phyloP scores from a whole-genome alignment of 352 stramenopile species.

The Globisporangium recalcitrans region DNA sequence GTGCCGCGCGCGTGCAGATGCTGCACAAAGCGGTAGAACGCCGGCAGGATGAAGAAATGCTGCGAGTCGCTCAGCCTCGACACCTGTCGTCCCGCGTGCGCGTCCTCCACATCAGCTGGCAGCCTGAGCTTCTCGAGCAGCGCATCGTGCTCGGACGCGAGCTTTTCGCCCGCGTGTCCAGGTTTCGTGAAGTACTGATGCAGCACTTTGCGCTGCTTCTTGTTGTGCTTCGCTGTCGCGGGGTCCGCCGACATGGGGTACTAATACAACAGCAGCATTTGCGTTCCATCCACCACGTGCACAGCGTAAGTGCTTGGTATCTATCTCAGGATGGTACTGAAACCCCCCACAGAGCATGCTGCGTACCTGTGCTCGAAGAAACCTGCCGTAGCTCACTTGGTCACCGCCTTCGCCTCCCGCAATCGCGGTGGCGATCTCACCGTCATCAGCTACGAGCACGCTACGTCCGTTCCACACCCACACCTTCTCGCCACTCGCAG shows the following conservation, averaged over 20 bases:
- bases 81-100: not conserved
- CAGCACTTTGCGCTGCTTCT: slow-evolving; percentile 51
- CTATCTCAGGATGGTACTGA: not conserved
- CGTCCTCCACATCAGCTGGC: slow-evolving; percentile 6
- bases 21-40: slow-evolving; percentile 58
- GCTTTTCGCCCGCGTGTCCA: slow-evolving; percentile 41
- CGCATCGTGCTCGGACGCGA: slow-evolving; percentile 33
- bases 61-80: slow-evolving; percentile 36
- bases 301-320: too few species aligned
- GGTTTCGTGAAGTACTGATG: slow-evolving; percentile 58
- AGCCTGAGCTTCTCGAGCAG: slow-evolving; percentile 50
- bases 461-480: slow-evolving; percentile 49
- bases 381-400: slow-evolving; percentile 53
- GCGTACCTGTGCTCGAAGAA: slow-evolving; percentile 51
- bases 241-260: slow-evolving; percentile 52
- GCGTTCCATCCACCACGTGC: not conserved
- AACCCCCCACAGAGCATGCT: too few species aligned
- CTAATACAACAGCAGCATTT: slow-evolving; percentile 19
- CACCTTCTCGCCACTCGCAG: slow-evolving; percentile 15
- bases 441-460: slow-evolving; percentile 10
- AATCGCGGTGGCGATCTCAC: not conserved
- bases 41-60: slow-evolving; percentile 62
- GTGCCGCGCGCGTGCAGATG: slow-evolving; percentile 37
- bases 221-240: slow-evolving; percentile 44
- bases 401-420: not conserved